These are phyloP conservation scores for Paraphaeosphaeria sporulosa DNA, from an alignment of 2,329 filamentous ascomycete species.

Conservation along the genomic window DNA sequence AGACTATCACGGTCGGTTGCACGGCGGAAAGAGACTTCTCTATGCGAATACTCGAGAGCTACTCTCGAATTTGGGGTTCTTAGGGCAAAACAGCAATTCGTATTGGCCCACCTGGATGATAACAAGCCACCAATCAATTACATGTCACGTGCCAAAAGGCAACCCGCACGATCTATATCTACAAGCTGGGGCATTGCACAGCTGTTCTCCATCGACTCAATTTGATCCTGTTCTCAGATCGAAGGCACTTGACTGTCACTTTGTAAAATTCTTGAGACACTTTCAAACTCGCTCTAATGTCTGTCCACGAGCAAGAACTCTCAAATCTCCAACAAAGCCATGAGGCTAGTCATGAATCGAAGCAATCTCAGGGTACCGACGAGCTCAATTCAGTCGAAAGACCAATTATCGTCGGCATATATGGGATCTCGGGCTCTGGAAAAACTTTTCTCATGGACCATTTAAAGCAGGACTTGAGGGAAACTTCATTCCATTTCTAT, in stretches of 20 bases:
- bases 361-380: no score
- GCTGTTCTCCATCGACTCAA: no score
- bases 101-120: neutral
- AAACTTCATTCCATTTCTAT: conserved; percentile 54
- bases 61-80: neutral
- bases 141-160: no score
- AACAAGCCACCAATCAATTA: no score
- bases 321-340: neutral
- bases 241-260: neutral
- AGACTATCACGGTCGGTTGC: neutral
- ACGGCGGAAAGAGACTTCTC: neutral
- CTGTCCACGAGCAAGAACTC: neutral
- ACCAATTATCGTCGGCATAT: conserved; percentile 45
- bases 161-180: no score
- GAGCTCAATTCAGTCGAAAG: neutral
- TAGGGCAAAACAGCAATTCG: neutral
- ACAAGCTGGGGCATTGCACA: no score
- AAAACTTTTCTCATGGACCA: conserved; percentile 58
- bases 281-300: neutral
- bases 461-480: conserved; percentile 48
- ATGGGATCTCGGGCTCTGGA: conserved; percentile 63
- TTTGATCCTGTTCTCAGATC: neutral
- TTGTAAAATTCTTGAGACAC: neutral
- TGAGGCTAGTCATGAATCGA: neutral
- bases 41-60: neutral